These are phyloP conservation scores for Sporobolomyces pararoseus DNA, from an alignment of 768 basidiomycete species.

Conservation along the genomic window DNA sequence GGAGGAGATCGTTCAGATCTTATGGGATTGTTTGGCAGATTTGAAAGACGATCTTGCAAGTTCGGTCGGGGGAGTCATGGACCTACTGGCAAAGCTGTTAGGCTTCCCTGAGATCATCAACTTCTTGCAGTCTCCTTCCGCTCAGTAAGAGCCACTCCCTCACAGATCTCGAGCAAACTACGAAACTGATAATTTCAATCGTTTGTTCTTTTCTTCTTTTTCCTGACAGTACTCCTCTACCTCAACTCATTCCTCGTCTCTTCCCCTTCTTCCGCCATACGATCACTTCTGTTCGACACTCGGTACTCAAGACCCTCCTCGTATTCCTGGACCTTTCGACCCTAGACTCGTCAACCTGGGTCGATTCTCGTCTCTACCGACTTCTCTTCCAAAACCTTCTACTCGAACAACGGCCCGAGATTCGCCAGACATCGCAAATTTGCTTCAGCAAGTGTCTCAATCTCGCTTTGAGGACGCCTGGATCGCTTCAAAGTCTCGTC, in stretches of 20 bases:
- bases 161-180: neutral
- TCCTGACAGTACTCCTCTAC: constrained; percentile 64
- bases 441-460: constrained; percentile 64
- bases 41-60: constrained; percentile 97
- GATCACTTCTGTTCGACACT: constrained; percentile 83
- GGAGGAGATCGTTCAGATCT: constrained; percentile 67
- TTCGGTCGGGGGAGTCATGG: constrained; percentile 96
- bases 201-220: neutral
- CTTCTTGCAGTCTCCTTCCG: constrained; percentile 28
- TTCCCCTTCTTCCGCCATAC: constrained; percentile 98
- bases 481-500: neutral
- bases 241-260: constrained; percentile 75
- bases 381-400: constrained; percentile 91
- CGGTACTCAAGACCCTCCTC: constrained; percentile 81
- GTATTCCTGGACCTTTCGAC: constrained; percentile 72
- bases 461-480: neutral
- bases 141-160: constrained; percentile 55
- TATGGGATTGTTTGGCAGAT: constrained; percentile 84
- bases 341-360: constrained; percentile 70
- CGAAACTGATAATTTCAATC: no score
- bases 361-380: constrained; percentile 68
- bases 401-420: constrained; percentile 81
- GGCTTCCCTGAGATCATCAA: constrained; percentile 26
- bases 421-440: constrained; percentile 66
- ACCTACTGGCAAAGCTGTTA: constrained; percentile 58